Evolutionary conservation across 2,329 filamentous ascomycete genomes (phyloP), one percentile per base, ranked within the genome.

Genomic region (Fusarium luffae): DNA sequence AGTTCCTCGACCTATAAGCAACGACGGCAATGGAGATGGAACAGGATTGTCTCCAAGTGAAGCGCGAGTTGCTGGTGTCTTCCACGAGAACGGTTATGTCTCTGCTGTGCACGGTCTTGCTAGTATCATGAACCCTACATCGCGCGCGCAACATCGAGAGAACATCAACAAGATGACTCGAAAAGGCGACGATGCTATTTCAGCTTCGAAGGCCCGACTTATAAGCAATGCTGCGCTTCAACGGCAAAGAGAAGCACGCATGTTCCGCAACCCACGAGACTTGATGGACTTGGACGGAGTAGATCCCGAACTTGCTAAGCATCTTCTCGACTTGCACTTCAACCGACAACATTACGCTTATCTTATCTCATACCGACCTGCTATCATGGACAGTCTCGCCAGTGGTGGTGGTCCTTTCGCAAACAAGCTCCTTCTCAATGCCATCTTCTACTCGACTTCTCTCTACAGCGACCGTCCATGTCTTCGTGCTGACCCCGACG

Each of bases 371-470:
- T 82, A 82, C 32, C 78, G 80, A 1, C 80, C 80, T 3, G 79
- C 78, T 2, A 78, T 82, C 12, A 81, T 80, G 76, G 77, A 81
- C 37, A 79, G 78, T 57, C 74, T 81, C 4, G 70, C 74, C 2
- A 79, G 75, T 21, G 76, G 76, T 0, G 74, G 74, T n/a, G 79
- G 80, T 2, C 77, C 76, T 2, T 81, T 77, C 30, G 73, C 74
- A 12, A 81, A 80, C 28, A 80, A 80, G 54, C 73, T 82, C 5
- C 69, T 81, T 1, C 72, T 81, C 16, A 82, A 82, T 59, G 78
- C 79, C 18, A 82, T 83, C 12, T 83, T 80, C 68, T 81, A 78
- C 47, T 79, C 78, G 12, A 79, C 78, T 4, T 77, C 76, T 7
- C 76, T 81, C 2, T 82, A 80, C 47, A 82, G 80, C 57, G 77